phyloP scores from a whole-genome alignment of 495 filamentous ascomycete genomes.

The Podospora anserina region DNA sequence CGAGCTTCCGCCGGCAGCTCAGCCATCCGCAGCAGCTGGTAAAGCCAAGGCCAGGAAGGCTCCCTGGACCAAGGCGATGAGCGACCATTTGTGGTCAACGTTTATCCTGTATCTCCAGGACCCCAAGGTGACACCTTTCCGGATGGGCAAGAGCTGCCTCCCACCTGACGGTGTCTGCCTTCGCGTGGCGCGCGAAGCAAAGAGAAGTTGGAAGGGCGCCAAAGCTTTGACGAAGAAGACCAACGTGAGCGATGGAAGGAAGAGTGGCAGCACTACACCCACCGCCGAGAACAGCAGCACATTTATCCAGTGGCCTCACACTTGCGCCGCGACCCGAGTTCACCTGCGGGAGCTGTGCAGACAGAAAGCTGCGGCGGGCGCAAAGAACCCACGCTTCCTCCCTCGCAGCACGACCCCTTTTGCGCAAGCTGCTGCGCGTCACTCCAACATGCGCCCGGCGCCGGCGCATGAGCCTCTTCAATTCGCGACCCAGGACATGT shows the following conservation, averaged over 20 bases:
- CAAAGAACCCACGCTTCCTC: slow-evolving; percentile 54
- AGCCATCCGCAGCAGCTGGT: slow-evolving; percentile 13
- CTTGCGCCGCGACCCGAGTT: slow-evolving; percentile 72
- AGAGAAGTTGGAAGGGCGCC: slow-evolving; percentile 74
- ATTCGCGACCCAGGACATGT: slow-evolving; percentile 73
- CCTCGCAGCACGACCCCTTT: slow-evolving; percentile 74
- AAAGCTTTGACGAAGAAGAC: slow-evolving; percentile 37
- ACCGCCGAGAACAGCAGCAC: slow-evolving; percentile 44
- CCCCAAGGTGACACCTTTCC: slow-evolving; percentile 90
- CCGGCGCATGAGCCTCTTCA: slow-evolving; percentile 35
- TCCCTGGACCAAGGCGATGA: slow-evolving; percentile 85
- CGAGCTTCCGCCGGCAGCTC: slow-evolving; percentile 10
- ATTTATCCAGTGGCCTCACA: slow-evolving; percentile 71
- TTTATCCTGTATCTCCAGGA: slow-evolving; percentile 86
- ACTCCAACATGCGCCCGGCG: slow-evolving; percentile 42
- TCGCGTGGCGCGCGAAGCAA: slow-evolving; percentile 82
- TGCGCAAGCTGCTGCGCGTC: slow-evolving; percentile 50
- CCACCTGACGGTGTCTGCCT: slow-evolving; percentile 87
- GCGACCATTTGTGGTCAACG: slow-evolving; percentile 87
- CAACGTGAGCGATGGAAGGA: slow-evolving; percentile 26
- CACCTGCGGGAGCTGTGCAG: slow-evolving; percentile 82
- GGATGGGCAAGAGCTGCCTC: slow-evolving; percentile 77
- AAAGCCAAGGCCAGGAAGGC: slow-evolving; percentile 41
- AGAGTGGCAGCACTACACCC: slow-evolving; percentile 68
- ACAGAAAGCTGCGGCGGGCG: slow-evolving; percentile 68